Evolutionary conservation across 2,329 filamentous ascomycete genomes (phyloP), one percentile per base, ranked within the genome.

Genomic region (Penicillium sp.): DNA sequence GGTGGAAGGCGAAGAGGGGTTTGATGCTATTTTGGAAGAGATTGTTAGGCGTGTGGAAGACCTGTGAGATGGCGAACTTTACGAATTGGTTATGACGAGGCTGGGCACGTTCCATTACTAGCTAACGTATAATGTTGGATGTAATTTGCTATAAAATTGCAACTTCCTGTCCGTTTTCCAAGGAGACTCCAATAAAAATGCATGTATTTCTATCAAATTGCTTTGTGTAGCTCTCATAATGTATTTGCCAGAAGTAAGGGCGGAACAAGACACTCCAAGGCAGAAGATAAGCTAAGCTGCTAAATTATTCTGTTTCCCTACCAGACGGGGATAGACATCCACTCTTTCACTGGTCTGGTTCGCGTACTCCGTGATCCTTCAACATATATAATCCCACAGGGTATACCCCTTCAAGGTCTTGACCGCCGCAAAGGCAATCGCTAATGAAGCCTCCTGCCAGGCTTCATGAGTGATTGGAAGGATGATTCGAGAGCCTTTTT

Each of bases 401-500:
- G 48, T n/a, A 30, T 31, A 29, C 31, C 21, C 44, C 2, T 26
- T 15, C 30, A 56, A 48, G 45, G 30, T 7, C 47, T 23, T 31
- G 54, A 49, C 30, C 29, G 30, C 31, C 45, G 29, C 9, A 35
- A 35, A 38, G 35, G 15, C 17, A 23, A 29, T 38, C 5, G 19
- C 67, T 67, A 78, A 63, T 75, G 74, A 66, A 76, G 66, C 64
- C 78, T 73, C 65, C 76, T 71, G 29, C 56, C 46, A 8, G 77
- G 75, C 69, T 83, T 83, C 65, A 82, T 67, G 60, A 89, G 73
- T 58, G 88, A 86, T 71, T 84, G 82, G 74, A 88, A 90, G 9
- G 86, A 84, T 38, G 81, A 82, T 68, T 89, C 87, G 38, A 89
- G 74, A 3, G 82, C 85, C 61, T 87, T 81, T 79, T 89, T 96